A percentile compares a stretch with the other conserved stretches of the same genome.
phyloP scores from a whole-genome alignment of 768 basidiomycete genomes.

The Lactarius evosmus region DNA sequence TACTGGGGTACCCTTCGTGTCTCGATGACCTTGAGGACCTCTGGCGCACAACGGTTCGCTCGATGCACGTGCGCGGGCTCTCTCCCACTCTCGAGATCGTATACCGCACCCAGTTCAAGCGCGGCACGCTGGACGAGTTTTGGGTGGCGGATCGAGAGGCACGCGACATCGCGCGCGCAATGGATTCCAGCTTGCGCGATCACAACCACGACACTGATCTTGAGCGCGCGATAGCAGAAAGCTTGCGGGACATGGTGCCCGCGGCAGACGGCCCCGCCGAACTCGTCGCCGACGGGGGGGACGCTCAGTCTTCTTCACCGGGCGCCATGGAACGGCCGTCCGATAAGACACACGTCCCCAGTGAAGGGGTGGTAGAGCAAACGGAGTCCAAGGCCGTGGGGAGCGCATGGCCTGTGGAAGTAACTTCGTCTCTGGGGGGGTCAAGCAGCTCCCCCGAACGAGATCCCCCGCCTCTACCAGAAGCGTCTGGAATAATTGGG shows the following conservation, averaged over 20 bases:
- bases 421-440: not conserved
- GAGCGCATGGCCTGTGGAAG: not conserved
- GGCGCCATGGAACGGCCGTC: constrained; percentile 18
- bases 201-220: constrained; percentile 24
- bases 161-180: constrained; percentile 43
- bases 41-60: constrained; percentile 34
- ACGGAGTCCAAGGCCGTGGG: constrained; percentile 13
- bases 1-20: constrained; percentile 24
- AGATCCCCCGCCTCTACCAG: not conserved
- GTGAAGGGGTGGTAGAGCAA: constrained; percentile 30
- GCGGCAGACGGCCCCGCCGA: not conserved
- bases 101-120: constrained; percentile 42
- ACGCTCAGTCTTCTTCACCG: not conserved
- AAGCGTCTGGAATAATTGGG: constrained; percentile 54
- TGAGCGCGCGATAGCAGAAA: constrained; percentile 30
- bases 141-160: constrained; percentile 37
- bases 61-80: constrained; percentile 35
- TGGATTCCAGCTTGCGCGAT: constrained; percentile 45
- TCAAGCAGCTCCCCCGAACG: not conserved
- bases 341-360: constrained; percentile 31
- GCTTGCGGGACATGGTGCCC: constrained; percentile 24
- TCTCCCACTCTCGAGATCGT: constrained; percentile 46
- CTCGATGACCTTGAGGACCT: constrained; percentile 35
- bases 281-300: not conserved
- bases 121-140: not conserved